A percentile compares a stretch with the other conserved stretches of the same genome.
Evolutionary conservation across 2,329 filamentous ascomycete genomes (phyloP).

Genomic region (Neonectria coccinea): DNA sequence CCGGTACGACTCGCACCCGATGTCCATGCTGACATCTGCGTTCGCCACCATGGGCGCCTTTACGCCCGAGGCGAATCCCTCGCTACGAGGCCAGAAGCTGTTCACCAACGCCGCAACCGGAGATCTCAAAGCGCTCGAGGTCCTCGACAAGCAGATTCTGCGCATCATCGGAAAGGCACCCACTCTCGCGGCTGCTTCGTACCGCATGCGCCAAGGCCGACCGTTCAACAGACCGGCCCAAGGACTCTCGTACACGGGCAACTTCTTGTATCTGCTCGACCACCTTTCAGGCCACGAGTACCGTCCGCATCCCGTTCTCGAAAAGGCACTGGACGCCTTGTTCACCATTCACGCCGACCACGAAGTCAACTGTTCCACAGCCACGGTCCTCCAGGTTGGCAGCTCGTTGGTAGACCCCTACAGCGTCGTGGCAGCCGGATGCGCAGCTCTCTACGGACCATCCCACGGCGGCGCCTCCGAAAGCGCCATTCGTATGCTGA

Average conservation of each 20-base stretch:
- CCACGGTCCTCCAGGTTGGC: conserved; percentile 67
- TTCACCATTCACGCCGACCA: conserved; percentile 70
- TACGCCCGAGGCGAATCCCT: conserved; percentile 63
- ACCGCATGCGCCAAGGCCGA: conserved; percentile 64
- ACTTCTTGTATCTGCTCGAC: conserved; percentile 67
- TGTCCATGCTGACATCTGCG: conserved; percentile 63
- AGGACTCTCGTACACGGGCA: conserved; percentile 64
- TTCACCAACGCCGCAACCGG: conserved; percentile 60
- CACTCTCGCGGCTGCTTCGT: conserved; percentile 62
- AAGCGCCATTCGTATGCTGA: conserved; percentile 65
- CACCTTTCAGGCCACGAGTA: conserved; percentile 61
- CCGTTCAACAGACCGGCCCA: conserved; percentile 62
- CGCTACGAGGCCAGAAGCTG: conserved; percentile 61
- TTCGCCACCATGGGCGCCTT: conserved; percentile 64
- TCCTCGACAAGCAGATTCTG: conserved; percentile 65
- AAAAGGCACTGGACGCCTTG: conserved; percentile 63
- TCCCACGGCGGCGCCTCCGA: conserved; percentile 71
- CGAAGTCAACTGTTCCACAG: conserved; percentile 69
- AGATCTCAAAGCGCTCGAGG: conserved; percentile 54
- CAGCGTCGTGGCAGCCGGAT: conserved; percentile 63
- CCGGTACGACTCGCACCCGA: conserved; percentile 64
- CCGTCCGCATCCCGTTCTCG: conserved; percentile 61
- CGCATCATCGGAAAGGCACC: conserved; percentile 64
- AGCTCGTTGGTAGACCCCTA: conserved; percentile 68
- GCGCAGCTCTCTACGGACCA: conserved; percentile 66